These are phyloP conservation scores for Aspergillus sp. DNA, from an alignment of 2,329 filamentous ascomycete genomes.

Conservation along the genomic window DNA sequence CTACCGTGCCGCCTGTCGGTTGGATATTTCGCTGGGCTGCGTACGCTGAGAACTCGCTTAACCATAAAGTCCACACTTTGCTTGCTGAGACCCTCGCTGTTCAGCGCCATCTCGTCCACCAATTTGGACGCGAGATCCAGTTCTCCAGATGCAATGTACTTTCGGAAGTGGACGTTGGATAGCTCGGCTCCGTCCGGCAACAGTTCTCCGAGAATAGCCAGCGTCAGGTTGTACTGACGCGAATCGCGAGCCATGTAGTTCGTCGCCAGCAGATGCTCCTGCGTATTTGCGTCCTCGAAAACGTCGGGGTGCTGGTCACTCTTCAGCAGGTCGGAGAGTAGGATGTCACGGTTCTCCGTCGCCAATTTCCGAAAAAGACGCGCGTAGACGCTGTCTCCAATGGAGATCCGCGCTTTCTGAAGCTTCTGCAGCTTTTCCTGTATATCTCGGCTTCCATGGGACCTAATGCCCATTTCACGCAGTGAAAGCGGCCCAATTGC, in stretches of 20 bases:
- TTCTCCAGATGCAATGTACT: constrained; percentile 26
- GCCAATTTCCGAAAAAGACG: constrained; percentile 58
- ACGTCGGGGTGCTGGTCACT: constrained; percentile 58
- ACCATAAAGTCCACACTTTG: constrained; percentile 39
- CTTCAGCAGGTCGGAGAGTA: constrained; percentile 44
- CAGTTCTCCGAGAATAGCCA: constrained; percentile 43
- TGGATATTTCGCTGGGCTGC: constrained; percentile 17
- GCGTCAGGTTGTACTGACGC: constrained; percentile 45
- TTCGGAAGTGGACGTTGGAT: constrained; percentile 32
- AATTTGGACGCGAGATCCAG: constrained; percentile 20
- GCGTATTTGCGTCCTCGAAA: constrained; percentile 47
- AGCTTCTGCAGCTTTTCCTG: constrained; percentile 52
- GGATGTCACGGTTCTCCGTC: constrained; percentile 42
- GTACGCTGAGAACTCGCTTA: constrained; percentile 22
- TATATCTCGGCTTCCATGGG: constrained; percentile 49
- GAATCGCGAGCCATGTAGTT: constrained; percentile 45
- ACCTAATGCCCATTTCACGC: constrained; percentile 64
- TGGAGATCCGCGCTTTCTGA: constrained; percentile 51
- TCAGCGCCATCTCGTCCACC: constrained; percentile 43
- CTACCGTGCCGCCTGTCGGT: constrained; percentile 15
- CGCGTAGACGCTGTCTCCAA: constrained; percentile 56
- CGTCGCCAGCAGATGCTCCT: constrained; percentile 45
- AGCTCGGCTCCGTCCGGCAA: constrained; percentile 21
- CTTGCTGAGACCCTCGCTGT: constrained; percentile 33
- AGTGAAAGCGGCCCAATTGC: constrained; percentile 66